Conservation (phyloP, 1,284 basidiomycete species). For the Coniferiporia weirii region DNA sequence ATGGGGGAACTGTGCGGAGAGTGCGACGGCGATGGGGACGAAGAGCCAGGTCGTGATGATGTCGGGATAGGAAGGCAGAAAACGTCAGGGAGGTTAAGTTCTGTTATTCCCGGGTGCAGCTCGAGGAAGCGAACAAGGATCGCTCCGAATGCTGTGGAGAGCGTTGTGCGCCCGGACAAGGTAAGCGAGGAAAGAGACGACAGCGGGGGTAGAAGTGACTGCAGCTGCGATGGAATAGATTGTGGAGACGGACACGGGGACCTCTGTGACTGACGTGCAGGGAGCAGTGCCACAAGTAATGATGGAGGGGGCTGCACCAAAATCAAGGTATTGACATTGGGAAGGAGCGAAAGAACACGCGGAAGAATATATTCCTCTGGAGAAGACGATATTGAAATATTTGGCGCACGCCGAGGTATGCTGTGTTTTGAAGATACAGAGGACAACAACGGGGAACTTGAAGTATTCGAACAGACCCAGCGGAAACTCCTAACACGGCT, state of each 20-base stretch:
- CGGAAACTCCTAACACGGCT: constrained; percentile 4
- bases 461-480: constrained; percentile 6
- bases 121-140: constrained; percentile 14
- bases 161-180: constrained; percentile 12
- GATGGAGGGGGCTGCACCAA: constrained; percentile 8
- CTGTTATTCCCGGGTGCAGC: constrained; percentile 6
- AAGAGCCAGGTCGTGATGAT: neutral
- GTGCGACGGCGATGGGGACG: constrained; percentile 3
- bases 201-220: neutral
- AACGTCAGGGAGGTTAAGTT: constrained; percentile 16
- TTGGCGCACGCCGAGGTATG: constrained; percentile 15
- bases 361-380: constrained; percentile 16
- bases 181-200: constrained; percentile 6
- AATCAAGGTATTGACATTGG: constrained; percentile 2
- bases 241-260: constrained; percentile 7
- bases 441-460: constrained; percentile 1
- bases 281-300: constrained; percentile 5
- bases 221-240: neutral
- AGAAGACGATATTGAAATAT: constrained; percentile 9
- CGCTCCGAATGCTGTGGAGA: constrained; percentile 9
- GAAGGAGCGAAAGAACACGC: constrained; percentile 1
- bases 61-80: constrained; percentile 13
- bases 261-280: neutral
- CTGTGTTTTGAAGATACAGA: constrained; percentile 6
- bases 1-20: constrained; percentile 1